Percentiles rank a stretch among this genome's conserved stretches.
Evolutionary conservation across 2,329 filamentous ascomycete genomes (phyloP).

Genomic region (Rhynchosporium graminicola): DNA sequence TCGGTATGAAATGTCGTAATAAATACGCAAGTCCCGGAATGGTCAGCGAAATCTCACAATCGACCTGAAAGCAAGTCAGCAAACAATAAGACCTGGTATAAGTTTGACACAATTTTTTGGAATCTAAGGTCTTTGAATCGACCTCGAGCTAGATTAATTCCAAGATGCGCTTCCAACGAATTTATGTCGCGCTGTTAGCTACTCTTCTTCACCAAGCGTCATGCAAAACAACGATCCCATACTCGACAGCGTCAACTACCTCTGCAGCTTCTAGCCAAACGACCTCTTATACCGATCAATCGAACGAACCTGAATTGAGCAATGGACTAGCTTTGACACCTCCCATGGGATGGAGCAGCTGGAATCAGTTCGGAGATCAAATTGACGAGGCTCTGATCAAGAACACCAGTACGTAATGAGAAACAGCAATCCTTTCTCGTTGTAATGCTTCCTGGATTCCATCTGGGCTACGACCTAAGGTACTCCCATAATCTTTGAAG

Average conservation of each 20-base stretch:
- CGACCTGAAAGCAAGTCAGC: too few relatives aligned
- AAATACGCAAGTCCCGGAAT: too few relatives aligned
- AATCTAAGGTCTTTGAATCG: neutral
- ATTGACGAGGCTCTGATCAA: constrained; percentile 51
- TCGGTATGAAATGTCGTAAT: too few relatives aligned
- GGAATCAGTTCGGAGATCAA: constrained; percentile 53
- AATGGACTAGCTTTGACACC: constrained; percentile 44
- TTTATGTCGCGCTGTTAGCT: neutral
- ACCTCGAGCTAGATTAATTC: neutral
- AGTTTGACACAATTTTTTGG: too few relatives aligned
- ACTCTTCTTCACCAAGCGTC: neutral
- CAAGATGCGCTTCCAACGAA: neutral
- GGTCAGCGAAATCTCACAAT: too few relatives aligned
- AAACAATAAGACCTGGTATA: too few relatives aligned
- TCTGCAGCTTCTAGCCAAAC: neutral
- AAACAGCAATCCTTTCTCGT: too few relatives aligned
- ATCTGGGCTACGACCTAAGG: too few relatives aligned
- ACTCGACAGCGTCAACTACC: neutral
- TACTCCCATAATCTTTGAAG: too few relatives aligned
- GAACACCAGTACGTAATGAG: constrained; percentile 37
- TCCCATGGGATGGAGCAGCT: constrained; percentile 54
- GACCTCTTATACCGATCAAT: neutral
- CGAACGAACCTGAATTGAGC: constrained; percentile 25
- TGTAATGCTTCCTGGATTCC: too few relatives aligned
- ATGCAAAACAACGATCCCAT: neutral